Evolutionary conservation across 495 filamentous ascomycete genomes (phyloP).

Genomic region (Penicillium verhagenii): DNA sequence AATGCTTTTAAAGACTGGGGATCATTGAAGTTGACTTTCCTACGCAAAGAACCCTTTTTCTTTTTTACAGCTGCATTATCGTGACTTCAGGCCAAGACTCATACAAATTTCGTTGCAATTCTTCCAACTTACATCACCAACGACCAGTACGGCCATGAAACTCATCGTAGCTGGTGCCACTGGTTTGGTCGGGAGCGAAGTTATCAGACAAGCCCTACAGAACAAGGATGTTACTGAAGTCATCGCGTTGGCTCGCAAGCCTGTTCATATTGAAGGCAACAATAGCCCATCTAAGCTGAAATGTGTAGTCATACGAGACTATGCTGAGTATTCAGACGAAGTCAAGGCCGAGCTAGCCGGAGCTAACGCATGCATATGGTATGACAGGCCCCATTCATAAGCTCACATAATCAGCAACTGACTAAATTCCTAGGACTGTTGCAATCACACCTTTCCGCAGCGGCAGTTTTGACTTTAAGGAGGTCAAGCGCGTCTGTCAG

Average conservation of each 20-base stretch:
- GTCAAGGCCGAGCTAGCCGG: slow-evolving; percentile 39
- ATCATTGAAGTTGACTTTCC: not conserved
- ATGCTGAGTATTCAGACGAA: slow-evolving; percentile 38
- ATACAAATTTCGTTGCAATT: not conserved
- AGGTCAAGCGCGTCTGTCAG: slow-evolving; percentile 43
- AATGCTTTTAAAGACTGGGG: not conserved
- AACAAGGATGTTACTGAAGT: slow-evolving; percentile 39
- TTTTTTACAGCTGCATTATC: not conserved
- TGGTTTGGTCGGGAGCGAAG: slow-evolving; percentile 45
- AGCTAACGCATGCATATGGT: slow-evolving; percentile 57
- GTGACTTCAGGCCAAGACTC: no score
- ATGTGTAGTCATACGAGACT: slow-evolving; percentile 39
- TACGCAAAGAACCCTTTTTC: no score
- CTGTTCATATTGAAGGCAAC: slow-evolving; percentile 25
- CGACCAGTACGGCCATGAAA: slow-evolving; percentile 38
- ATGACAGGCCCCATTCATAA: not conserved
- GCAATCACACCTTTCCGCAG: slow-evolving; percentile 40
- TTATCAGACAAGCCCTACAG: slow-evolving; percentile 43
- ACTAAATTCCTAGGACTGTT: slow-evolving; percentile 20
- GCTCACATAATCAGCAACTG: not conserved
- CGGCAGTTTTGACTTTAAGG: slow-evolving; percentile 31
- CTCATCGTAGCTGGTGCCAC: slow-evolving; percentile 51
- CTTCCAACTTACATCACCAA: not conserved
- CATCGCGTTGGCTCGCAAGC: slow-evolving; percentile 39
- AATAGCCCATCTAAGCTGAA: slow-evolving; percentile 38